Evolutionary conservation across 345 rosid genomes (phyloP).

Genomic region (Corymbia maculata): DNA sequence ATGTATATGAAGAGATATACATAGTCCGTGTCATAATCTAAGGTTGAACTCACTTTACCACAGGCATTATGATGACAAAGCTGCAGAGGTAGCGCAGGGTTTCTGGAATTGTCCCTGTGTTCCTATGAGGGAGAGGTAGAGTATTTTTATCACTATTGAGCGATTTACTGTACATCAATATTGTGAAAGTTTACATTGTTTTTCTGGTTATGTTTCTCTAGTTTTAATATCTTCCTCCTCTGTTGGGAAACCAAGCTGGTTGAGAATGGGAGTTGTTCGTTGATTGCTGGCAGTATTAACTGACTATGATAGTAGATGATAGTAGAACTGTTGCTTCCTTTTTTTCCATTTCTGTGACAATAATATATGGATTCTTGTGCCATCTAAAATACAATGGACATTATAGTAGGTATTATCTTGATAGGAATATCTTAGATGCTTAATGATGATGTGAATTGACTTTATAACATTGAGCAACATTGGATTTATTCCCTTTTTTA

Average conservation of each 20-base stretch:
- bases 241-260: not conserved
- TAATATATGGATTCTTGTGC: not conserved
- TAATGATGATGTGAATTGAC: not conserved
- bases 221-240: not conserved
- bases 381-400: not conserved
- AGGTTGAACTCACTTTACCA: not conserved
- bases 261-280: not conserved
- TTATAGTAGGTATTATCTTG: not conserved
- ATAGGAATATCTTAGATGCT: not conserved
- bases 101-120: constrained; percentile 99
- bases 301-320: not conserved
- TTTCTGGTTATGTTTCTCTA: not conserved
- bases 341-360: not conserved
- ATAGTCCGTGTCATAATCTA: not conserved
- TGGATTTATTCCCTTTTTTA: not conserved
- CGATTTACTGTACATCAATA: not conserved
- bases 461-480: not conserved
- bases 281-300: not conserved
- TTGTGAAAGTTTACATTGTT: not conserved
- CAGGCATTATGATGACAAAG: constrained; percentile 97
- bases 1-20: not conserved
- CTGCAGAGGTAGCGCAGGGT: constrained; percentile 86
- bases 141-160: not conserved
- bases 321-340: not conserved
- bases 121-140: constrained; percentile 98